Percentiles rank a stretch among this genome's conserved stretches.
These are phyloP conservation scores for Drechmeria coniospora DNA, from an alignment of 2,329 filamentous ascomycete species.

Conservation along the genomic window DNA sequence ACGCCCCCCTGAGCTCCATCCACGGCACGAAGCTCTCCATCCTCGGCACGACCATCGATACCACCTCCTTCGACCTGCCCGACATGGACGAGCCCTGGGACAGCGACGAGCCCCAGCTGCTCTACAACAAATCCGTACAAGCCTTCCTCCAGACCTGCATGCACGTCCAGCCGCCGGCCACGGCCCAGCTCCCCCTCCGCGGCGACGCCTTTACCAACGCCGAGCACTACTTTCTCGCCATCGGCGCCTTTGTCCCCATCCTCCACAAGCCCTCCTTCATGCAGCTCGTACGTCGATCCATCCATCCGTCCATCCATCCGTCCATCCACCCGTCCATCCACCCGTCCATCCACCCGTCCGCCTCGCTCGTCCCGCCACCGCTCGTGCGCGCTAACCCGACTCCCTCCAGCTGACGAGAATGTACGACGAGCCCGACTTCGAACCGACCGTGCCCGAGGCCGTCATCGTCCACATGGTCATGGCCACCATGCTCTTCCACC, in stretches of 20 bases:
- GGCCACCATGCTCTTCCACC: conserved; percentile 63
- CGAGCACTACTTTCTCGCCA: conserved; percentile 59
- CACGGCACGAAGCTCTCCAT: conserved; percentile 64
- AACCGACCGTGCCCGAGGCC: conserved; percentile 46
- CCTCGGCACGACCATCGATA: conserved; percentile 65
- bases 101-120: conserved; percentile 23
- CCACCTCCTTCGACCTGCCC: conserved; percentile 52
- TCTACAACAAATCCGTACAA: conserved; percentile 58
- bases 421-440: conserved; percentile 53
- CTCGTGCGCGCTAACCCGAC: conserved; percentile 1
- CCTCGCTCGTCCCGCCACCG: too few species aligned
- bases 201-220: conserved; percentile 52
- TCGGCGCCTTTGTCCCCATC: conserved; percentile 58
- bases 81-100: conserved; percentile 43
- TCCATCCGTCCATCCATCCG: conserved; percentile 43
- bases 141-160: conserved; percentile 52
- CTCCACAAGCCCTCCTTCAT: conserved; percentile 65
- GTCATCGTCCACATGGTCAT: conserved; percentile 69
- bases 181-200: conserved; percentile 46
- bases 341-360: too few species aligned
- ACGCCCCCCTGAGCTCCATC: conserved; percentile 53
- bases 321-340: conserved; percentile 46
- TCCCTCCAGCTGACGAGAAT: conserved; percentile 39
- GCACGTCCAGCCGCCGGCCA: conserved; percentile 40
- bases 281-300: conserved; percentile 36